Percentiles rank a stretch among this genome's conserved stretches.
Evolutionary conservation across 805 yeast genomes (phyloP).

Genomic region (Kuraishia piskuri): DNA sequence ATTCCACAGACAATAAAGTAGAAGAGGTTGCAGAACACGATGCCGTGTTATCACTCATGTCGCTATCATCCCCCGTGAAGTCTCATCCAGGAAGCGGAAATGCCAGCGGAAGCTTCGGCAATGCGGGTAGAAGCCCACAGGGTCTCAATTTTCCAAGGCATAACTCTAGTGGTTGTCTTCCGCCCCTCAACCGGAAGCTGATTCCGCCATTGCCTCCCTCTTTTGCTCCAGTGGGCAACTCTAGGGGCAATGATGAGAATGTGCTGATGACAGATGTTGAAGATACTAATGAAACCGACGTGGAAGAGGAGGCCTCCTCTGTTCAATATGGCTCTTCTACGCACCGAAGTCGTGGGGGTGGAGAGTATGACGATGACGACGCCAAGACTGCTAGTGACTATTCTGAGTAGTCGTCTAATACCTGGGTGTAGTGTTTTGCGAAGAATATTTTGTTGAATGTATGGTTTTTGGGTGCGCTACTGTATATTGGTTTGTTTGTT

Average conservation of each 20-base stretch:
- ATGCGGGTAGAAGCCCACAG: neutral
- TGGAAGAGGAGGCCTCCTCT: neutral
- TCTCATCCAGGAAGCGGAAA: neutral
- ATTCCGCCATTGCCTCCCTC: neutral
- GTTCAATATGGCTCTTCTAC: neutral
- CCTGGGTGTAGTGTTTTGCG: neutral
- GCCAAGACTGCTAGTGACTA: slow-evolving; percentile 4
- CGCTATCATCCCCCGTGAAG: slow-evolving; percentile 41
- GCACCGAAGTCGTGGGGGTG: neutral
- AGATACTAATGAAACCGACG: slow-evolving; percentile 1
- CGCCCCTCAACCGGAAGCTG: neutral
- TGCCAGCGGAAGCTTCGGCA: neutral
- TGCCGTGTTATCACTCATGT: slow-evolving; percentile 47
- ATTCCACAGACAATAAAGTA: neutral
- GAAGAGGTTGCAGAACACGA: slow-evolving; percentile 36
- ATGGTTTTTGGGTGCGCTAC: neutral
- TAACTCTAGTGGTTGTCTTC: neutral
- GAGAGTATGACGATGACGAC: neutral
- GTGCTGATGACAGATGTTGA: neutral
- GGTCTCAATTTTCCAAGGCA: neutral
- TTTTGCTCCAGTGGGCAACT: neutral
- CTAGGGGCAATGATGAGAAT: neutral
- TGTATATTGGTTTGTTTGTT: too few relatives aligned
- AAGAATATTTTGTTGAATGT: neutral
- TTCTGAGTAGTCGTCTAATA: neutral